Conservation (phyloP, 352 stramenopile genomes). For the Pythium chondricola region DNA sequence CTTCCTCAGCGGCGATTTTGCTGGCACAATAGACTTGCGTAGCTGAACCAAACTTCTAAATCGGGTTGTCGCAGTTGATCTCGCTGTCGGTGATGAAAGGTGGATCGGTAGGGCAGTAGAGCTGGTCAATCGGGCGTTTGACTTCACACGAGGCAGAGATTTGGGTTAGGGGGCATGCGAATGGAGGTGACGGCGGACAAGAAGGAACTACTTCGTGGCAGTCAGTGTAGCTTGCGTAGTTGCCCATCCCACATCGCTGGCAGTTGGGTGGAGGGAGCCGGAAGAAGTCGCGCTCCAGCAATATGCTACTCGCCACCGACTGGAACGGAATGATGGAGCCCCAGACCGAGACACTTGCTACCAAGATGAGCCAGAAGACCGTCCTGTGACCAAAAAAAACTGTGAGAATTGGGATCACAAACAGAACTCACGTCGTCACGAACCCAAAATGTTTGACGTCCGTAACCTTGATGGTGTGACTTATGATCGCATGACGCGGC, state of each 20-base stretch:
- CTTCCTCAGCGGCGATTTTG: conserved; percentile 33
- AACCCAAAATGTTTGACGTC: conserved; percentile 44
- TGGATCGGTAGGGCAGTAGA: conserved; percentile 20
- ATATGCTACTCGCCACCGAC: conserved; percentile 63
- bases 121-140: conserved; percentile 25
- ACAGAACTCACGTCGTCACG: neutral
- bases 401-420: too few relatives aligned
- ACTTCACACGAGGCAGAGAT: conserved; percentile 31
- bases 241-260: conserved; percentile 27
- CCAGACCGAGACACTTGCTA: conserved; percentile 72
- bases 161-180: conserved; percentile 34
- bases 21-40: conserved; percentile 31
- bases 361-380: conserved; percentile 69
- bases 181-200: conserved; percentile 30
- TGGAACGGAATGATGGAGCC: conserved; percentile 83
- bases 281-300: conserved; percentile 74
- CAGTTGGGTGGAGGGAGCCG: conserved; percentile 22
- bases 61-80: conserved; percentile 40
- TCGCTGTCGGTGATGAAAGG: conserved; percentile 35
- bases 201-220: conserved; percentile 36
- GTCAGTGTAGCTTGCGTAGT: conserved; percentile 31
- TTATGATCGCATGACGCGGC: conserved; percentile 5
- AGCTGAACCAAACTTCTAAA: conserved; percentile 32
- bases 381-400: conserved; percentile 3
- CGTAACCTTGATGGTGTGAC: conserved; percentile 20